Evolutionary conservation across 129 eudicot genomes (phyloP), one percentile per base, ranked within the genome.

Genomic region (Escallonia rubra): DNA sequence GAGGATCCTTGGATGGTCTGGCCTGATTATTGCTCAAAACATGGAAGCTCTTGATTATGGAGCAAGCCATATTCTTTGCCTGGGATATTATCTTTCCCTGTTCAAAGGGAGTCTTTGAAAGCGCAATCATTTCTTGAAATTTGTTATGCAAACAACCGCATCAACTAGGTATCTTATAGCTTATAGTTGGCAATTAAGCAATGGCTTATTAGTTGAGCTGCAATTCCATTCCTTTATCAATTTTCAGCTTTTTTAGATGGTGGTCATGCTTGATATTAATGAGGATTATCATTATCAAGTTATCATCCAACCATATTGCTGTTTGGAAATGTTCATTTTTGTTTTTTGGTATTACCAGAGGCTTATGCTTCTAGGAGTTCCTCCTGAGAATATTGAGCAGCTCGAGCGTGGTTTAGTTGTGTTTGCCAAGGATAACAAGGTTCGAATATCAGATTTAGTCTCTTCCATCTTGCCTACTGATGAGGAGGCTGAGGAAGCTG

Each of bases 381-480:
- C 96, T n/a, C 78, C 69, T 54, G 88, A 86, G 73, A 63, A 58
- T 59, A 68, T 90, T 43, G 80, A 73, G 79, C 76, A 80, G 66
- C 86, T 77, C 39, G 90, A 73, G 53, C 62, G 63, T 42, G 96
- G 95, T 53, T 57, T 94, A 70, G 77, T 94, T 23, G 57, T 78
- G 59, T 81, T 70, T 77, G 77, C 70, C 9, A 89, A 77, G 81
- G 67, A 72, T 52, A 73, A 87, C 76, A 77, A 74, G 59, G 54
- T 39, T 11, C 72, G 6, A 5, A 56, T 85, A 49, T 67, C 73
- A 48, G 89, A 82, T 41, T 57, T 94, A 40, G 83, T 90, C 39
- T 68, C 78, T 49, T 83, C 92, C 50, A 79, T 94, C 46, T 71
- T 94, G 67, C 95, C 93, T 54, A 68, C 80, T 40, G 93, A 94